These are phyloP conservation scores for Tolypocladium inflatum DNA, from an alignment of 2,329 filamentous ascomycete species.

Conservation along the genomic window DNA sequence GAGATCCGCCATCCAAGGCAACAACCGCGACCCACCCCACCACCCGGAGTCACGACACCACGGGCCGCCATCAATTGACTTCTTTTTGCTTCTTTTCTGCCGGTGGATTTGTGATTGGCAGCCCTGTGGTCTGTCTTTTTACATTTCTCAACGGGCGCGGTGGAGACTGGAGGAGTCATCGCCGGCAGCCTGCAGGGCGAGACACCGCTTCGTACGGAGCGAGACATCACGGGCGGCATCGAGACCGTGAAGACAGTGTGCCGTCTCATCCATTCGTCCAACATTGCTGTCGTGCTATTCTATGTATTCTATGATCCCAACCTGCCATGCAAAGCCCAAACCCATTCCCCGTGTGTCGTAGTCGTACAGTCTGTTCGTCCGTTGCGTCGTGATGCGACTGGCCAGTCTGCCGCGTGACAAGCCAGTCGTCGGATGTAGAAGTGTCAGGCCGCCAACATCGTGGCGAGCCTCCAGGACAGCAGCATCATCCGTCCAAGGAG, in stretches of 20 bases:
- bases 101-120: neutral
- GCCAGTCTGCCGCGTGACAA: neutral
- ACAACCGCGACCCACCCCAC: neutral
- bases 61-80: neutral
- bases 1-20: neutral
- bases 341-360: neutral
- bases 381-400: neutral
- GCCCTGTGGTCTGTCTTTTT: neutral
- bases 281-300: slow-evolving; percentile 4
- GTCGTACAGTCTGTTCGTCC: neutral
- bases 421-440: neutral
- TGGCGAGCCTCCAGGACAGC: neutral
- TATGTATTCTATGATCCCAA: neutral
- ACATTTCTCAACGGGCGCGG: neutral
- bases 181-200: neutral
- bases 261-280: neutral
- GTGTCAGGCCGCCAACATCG: neutral
- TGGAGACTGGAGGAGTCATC: neutral
- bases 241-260: no score
- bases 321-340: neutral
- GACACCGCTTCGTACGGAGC: neutral
- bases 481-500: neutral
- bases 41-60: neutral
- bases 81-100: neutral
- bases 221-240: neutral